Base-by-base conservation (phyloP, 1,284 basidiomycete genomes). In the Apiotrichum siamense region DNA sequence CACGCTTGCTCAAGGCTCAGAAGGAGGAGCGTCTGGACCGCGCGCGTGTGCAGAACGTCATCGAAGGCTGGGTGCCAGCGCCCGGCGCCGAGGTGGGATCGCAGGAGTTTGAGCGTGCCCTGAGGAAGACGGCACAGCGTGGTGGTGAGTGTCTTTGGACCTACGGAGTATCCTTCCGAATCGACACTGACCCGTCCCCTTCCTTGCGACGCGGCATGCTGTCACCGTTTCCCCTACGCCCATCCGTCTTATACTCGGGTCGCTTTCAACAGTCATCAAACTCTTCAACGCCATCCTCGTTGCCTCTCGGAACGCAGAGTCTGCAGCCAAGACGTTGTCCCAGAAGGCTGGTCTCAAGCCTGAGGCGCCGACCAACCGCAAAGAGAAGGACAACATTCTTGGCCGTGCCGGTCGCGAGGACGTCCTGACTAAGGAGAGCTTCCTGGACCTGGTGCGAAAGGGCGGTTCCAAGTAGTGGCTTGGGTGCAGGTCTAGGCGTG, bases 201-300 rank as follows among this genome's bases (percentile, higher is more conserved):
- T 20, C 18, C 33, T 35, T 35, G n/a, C n/a, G n/a, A n/a, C n/a
- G n/a, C n/a, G n/a, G n/a, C n/a, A n/a, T n/a, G n/a, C n/a, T n/a
- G n/a, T n/a, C n/a, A n/a, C n/a, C n/a, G n/a, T n/a, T n/a, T n/a
- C n/a, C n/a, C n/a, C n/a, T n/a, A n/a, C n/a, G n/a, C n/a, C n/a
- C n/a, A n/a, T n/a, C n/a, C n/a, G n/a, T n/a, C n/a, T n/a, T n/a
- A n/a, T n/a, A n/a, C n/a, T n/a, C n/a, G n/a, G n/a, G n/a, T n/a
- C n/a, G n/a, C n/a, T n/a, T n/a, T n/a, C n/a, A n/a, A n/a, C 54
- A 75, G 74, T 76, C 24, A 72, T 76, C 69, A 75, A 75, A 46
- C 69, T 76, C 20, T 76, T 76, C 66, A 76, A 76, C 55, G 74
- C 74, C 9, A 76, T 76, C 49, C 64, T 75, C 11, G 60, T 68